Percentiles rank a stretch among this genome's conserved stretches.
Conservation (phyloP, 805 yeast species). For the Ogataea methanolica region DNA sequence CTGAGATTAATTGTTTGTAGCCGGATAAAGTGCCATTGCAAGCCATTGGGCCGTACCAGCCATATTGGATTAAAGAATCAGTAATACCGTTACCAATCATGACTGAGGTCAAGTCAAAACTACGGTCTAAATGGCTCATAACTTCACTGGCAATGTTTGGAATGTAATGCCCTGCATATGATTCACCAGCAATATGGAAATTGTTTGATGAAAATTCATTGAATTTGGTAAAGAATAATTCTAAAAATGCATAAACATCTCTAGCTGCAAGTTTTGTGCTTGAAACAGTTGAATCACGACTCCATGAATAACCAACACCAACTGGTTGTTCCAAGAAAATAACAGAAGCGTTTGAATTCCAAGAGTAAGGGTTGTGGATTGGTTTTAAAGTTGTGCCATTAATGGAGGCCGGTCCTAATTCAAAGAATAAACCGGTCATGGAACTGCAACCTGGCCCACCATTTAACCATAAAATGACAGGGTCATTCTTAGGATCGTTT, state of each 20-base stretch:
- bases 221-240: constrained; percentile 74
- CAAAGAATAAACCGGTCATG: constrained; percentile 80
- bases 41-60: constrained; percentile 86
- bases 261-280: constrained; percentile 79
- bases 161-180: constrained; percentile 91
- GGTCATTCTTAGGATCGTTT: constrained; percentile 83
- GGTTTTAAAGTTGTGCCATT: constrained; percentile 54
- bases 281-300: constrained; percentile 43
- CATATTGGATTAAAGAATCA: constrained; percentile 76
- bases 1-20: constrained; percentile 63
- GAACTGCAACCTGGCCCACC: constrained; percentile 97
- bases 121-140: constrained; percentile 50
- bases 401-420: constrained; percentile 77
- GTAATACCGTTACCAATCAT: constrained; percentile 90
- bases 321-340: constrained; percentile 88
- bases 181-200: constrained; percentile 91
- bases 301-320: constrained; percentile 72
- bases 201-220: constrained; percentile 46
- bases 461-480: constrained; percentile 82
- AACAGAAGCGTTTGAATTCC: constrained; percentile 83
- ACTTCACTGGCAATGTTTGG: constrained; percentile 87
- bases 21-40: constrained; percentile 80
- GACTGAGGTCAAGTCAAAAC: constrained; percentile 67
- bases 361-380: constrained; percentile 66
- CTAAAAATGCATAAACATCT: constrained; percentile 76